Evolutionary conservation across 75 land plant species (phyloP).

Genomic region (Cunninghamia lanceolata): DNA sequence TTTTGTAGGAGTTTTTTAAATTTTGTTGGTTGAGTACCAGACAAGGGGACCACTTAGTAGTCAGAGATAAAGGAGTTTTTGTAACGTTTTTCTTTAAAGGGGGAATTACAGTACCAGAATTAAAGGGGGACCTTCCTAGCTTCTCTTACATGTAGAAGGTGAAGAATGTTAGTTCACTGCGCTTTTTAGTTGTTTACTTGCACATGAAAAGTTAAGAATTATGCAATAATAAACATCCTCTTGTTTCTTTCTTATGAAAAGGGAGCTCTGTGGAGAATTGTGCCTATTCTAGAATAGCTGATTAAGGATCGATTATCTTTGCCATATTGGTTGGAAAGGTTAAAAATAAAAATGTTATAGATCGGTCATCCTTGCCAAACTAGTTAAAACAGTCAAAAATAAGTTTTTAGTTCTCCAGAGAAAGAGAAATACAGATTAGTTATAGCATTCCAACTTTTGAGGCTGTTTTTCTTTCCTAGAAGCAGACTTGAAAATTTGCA

Average conservation of each 20-base stretch:
- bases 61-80: no score
- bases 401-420: background rate
- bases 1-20: no score
- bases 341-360: background rate
- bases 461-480: background rate
- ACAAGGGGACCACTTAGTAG: no score
- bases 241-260: background rate
- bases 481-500: background rate
- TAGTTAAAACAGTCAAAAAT: background rate
- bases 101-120: no score
- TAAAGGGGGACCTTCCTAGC: background rate
- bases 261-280: background rate
- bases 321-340: background rate
- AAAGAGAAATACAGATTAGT: background rate
- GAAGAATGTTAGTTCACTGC: background rate
- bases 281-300: background rate
- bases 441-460: background rate
- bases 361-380: background rate
- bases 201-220: background rate
- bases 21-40: no score
- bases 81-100: no score
- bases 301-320: background rate
- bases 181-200: background rate
- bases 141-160: background rate
- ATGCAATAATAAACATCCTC: background rate